Evolutionary conservation across 2,329 filamentous ascomycete species (phyloP), one percentile per base, ranked within the genome.

Genomic region (Colletotrichum tamarilloi): DNA sequence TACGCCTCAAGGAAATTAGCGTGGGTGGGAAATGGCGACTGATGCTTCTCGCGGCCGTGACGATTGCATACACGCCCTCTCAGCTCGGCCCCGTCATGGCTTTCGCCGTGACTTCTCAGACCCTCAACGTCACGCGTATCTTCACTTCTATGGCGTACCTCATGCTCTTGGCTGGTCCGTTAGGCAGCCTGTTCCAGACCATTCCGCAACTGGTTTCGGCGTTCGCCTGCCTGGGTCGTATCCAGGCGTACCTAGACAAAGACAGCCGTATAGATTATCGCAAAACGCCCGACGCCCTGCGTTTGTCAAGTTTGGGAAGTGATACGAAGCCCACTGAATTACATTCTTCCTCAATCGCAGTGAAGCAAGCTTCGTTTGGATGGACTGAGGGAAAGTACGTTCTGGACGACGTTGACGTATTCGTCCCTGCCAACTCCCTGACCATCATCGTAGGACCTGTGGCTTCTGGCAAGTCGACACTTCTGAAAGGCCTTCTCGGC

Each of bases 381-480:
- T 84, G 82, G 79, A 65, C 74, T 24, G 73, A 75, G 8, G 77
- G 75, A n/a, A 79, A 75, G 35, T 74, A 73, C 62, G 72, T 73
- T 16, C 75, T 84, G 11, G 73, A 66, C 1, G 62, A 81, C 11
- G 77, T 85, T 67, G 74, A 81, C 35, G 66, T 84, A 2, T 70
- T 74, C 0, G 77, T 85, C 6, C 78, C 80, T 4, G 63, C 76
- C 0, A 76, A 74, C 7, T 72, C 76, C 1, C 77, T 85, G 3
- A 85, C 81, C 11, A 79, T 85, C 8, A 75, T 85, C 1, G 79
- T 84, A 8, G 84, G 84, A 0, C 83, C 83, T 0, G 77, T 85
- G 9, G 84, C 79, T 1, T 81, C 80, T 0, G 84, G 84, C 0
- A 86, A 85, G 69, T 83, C 83, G 0, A 81, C 84, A 0, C 73